Percentiles rank a stretch among this genome's conserved stretches.
phyloP scores from a whole-genome alignment of 2,329 filamentous ascomycete species.

The Cytospora chrysosperma region DNA sequence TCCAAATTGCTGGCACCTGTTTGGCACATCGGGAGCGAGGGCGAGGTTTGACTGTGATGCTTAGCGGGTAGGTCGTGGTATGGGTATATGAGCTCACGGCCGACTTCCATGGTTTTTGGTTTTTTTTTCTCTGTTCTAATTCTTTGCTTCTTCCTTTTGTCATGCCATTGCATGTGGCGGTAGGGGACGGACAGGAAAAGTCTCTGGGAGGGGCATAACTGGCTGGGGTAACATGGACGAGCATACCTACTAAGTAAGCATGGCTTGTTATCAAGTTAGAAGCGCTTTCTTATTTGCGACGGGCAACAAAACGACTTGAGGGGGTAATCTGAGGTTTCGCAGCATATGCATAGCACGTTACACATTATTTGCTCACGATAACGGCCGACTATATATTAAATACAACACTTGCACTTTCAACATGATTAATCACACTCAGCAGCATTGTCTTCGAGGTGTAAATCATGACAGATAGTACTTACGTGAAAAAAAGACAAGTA shows the following conservation, averaged over 20 bases:
- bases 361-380: neutral
- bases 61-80: neutral
- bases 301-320: neutral
- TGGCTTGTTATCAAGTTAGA: neutral
- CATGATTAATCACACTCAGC: neutral
- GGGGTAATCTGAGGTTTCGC: neutral
- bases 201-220: neutral
- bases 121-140: neutral
- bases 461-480: too few relatives aligned
- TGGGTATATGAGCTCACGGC: neutral
- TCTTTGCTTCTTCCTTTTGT: neutral
- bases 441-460: too few relatives aligned
- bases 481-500: too few relatives aligned
- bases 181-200: neutral
- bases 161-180: neutral
- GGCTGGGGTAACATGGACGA: neutral
- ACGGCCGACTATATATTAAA: neutral
- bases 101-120: neutral
- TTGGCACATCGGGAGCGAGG: conserved; percentile 40
- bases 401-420: neutral
- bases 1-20: conserved; percentile 75
- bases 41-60: conserved; percentile 29
- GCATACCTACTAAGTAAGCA: neutral
- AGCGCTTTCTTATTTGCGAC: neutral
- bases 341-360: neutral